Evolutionary conservation across 495 filamentous ascomycete genomes (phyloP), one percentile per base, ranked within the genome.

Genomic region (Halenospora varia): DNA sequence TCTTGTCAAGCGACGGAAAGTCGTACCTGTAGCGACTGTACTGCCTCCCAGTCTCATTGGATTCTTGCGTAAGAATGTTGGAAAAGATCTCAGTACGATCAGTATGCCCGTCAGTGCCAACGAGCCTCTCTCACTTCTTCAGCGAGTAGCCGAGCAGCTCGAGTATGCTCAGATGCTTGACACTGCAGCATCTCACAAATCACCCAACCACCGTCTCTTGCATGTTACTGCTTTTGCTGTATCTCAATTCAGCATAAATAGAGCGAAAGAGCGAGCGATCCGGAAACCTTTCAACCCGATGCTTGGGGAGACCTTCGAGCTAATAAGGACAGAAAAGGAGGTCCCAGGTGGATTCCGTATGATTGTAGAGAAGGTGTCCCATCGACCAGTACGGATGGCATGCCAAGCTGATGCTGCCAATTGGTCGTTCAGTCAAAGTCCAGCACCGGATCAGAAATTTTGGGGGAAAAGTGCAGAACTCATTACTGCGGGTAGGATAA

Each of bases 251-350:
- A 92, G 90, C 29, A 86, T 80, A 71, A 80, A 79, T 57, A 83
- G 94, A 15, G 85, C 88, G 57, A 90, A 89, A 62, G 94, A 97
- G 65, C 87, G 94, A 11, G 86, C 95, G 19, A 90, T 96, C 63
- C 88, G 94, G 62, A 98, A 98, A 73, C 94, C 94, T 0, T 98
- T 97, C 77, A 98, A 97, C 67, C 95, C 94, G 35, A 90, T 98
- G 76, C 82, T 98, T 0, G 95, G 95, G 56, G 94, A 98, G 70
- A 97, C 95, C 0, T 98, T 81, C 66, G 94, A 98, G 70, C 81
- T 97, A 8, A 83, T 98, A 41, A 85, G 93, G 49, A 88, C 92
- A 68, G 93, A 96, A 39, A 72, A 75, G 54, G 82, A 82, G 26
- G 67, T 73, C 26, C 83, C 84, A 42, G 90, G 79, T 57, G 78